Evolutionary conservation across 257 asterid species (phyloP), one percentile per base, ranked within the genome.

Genomic region (Eustoma russellianum): DNA sequence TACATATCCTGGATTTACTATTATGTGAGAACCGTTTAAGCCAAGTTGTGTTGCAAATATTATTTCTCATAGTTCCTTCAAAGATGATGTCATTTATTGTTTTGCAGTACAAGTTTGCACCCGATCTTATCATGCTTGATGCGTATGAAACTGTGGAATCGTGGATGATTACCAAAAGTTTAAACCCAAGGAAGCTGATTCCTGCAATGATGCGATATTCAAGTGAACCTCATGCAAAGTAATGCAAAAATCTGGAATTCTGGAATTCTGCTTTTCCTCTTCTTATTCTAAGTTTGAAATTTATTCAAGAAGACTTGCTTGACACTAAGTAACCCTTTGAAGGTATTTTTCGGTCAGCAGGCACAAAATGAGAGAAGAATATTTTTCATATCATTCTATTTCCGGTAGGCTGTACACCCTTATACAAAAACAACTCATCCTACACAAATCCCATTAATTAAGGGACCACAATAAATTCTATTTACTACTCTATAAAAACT

Each of bases 181-280:
- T 87, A 77, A 80, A 85, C 70, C 95, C 98, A 11, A 80, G 94
- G 71, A 91, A 87, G 78, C 90, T 91, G 74, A 82, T 91, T 77
- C 96, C 98, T 57, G 97, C 98, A 55, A 91, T 91, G 98, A 80
- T 91, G 98, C 92, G 98, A 38, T 91, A 91, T 79, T 87, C 96
- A 49, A 84, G 89, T 43, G 98, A 91, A 79, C 94, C 94, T 47
- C 98, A 79, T 69, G 96, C 97, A 49, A 91, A 80, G 98, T 91
- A 91, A 77, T 66, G 53, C 66, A 30, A 47, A 61, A 68, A n/a
- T 43, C 46, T 69, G 41, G 16, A 30, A 58, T 72, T 44, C 56
- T 54, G 33, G 24, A 24, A 19, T 58, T 64, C 50, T 34, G 30
- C 46, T 46, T 60, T 55, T 49, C 33, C 34, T 40, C 48, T 63